phyloP scores from a whole-genome alignment of 2,329 filamentous ascomycete genomes.

The Sarocladiaceae sp. region DNA sequence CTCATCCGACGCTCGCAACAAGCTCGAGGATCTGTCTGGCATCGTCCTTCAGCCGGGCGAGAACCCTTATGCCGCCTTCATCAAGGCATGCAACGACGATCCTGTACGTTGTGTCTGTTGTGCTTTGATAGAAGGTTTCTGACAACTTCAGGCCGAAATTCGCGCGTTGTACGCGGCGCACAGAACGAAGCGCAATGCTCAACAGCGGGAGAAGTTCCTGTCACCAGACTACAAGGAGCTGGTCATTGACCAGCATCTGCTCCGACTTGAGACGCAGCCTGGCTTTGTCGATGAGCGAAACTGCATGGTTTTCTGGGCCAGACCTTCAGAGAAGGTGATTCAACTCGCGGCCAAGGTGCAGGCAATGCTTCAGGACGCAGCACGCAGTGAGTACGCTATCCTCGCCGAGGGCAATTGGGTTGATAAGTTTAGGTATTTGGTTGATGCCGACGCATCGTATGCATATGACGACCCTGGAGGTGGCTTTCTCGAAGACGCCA shows the following conservation, averaged over 20 bases:
- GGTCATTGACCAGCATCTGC: conserved; percentile 68
- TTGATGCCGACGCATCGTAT: conserved; percentile 72
- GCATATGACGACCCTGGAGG: conserved; percentile 80
- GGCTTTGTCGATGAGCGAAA: conserved; percentile 70
- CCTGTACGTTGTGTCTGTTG: conserved; percentile 43
- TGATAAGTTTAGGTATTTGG: conserved; percentile 61
- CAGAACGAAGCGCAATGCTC: conserved; percentile 65
- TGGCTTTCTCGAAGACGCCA: conserved; percentile 71
- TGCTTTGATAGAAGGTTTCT: neutral
- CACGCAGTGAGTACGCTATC: conserved; percentile 55
- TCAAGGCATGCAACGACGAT: conserved; percentile 59
- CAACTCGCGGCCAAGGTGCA: conserved; percentile 65
- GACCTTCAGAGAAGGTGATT: conserved; percentile 68
- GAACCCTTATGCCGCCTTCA: conserved; percentile 73
- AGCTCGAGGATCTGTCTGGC: conserved; percentile 49
- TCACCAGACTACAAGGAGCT: conserved; percentile 61
- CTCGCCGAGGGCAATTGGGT: neutral
- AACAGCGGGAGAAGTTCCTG: conserved; percentile 71
- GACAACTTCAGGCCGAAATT: conserved; percentile 48
- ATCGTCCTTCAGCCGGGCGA: conserved; percentile 43
- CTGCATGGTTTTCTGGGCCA: conserved; percentile 83
- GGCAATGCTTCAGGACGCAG: conserved; percentile 52
- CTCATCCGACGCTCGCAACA: conserved; percentile 35
- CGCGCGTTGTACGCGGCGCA: conserved; percentile 69
- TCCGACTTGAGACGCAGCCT: conserved; percentile 62